phyloP scores from a whole-genome alignment of 2,329 filamentous ascomycete genomes.

The Aspergillus pseudotamarii region DNA sequence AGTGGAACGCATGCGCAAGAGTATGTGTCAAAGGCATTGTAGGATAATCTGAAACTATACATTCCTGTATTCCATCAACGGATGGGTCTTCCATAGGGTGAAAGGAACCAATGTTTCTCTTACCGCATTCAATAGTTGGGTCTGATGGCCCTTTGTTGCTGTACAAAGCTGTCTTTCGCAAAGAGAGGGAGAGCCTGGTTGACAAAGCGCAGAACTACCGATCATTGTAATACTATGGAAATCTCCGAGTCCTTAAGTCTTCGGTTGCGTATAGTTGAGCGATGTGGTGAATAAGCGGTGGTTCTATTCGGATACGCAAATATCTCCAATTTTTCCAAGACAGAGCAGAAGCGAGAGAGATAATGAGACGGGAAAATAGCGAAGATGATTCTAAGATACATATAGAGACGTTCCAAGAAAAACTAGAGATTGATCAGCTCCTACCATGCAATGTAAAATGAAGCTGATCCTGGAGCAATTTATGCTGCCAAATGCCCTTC shows the following conservation, averaged over 20 bases:
- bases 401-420: constrained; percentile 8
- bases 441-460: constrained; percentile 21
- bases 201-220: background rate
- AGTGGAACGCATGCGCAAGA: background rate
- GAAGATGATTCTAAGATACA: constrained; percentile 19
- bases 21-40: background rate
- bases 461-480: constrained; percentile 17
- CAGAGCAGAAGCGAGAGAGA: constrained; percentile 1
- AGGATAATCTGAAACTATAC: background rate
- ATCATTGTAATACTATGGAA: background rate
- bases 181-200: background rate
- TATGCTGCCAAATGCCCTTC: constrained; percentile 25
- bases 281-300: background rate
- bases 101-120: background rate
- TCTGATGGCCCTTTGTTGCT: background rate
- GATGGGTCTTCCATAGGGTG: background rate
- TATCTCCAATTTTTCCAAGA: constrained; percentile 3
- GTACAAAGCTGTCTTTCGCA: background rate
- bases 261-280: background rate
- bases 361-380: constrained; percentile 7
- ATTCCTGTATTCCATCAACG: background rate
- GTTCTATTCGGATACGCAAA: constrained; percentile 6
- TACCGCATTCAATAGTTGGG: background rate
- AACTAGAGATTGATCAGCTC: constrained; percentile 10
- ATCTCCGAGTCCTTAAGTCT: background rate